Base-by-base conservation (phyloP, 345 rosid species). In the Eutrema japonicum region DNA sequence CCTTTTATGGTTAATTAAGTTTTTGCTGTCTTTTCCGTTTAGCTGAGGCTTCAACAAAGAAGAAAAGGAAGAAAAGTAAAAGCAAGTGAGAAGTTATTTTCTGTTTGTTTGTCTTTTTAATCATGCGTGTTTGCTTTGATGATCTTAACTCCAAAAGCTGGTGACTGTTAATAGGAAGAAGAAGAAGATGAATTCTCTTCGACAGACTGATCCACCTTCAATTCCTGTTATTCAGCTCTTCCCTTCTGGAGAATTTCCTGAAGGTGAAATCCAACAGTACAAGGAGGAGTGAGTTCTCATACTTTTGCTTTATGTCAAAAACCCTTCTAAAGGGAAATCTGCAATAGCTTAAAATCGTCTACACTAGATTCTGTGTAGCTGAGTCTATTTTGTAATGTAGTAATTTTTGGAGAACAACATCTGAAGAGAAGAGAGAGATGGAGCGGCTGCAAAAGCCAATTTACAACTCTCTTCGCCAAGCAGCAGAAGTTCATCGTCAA, bases 401-500 rank as follows among this genome's bases (percentile, higher is more conserved):
- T 83, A 95, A 92, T 78, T 49, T 92, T 50, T 95, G 99, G 98
- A 90, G 97, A 84, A 81, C 80, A 32, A 87, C 99, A 5, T 95
- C 99, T 53, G 98, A 92, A 78, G 99, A 95, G 87, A 94, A 94
- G 79, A 83, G 94, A 80, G 96, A 90, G 74, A 70, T 90, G 77
- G 96, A 95, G 82, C 91, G 94, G 57, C 84, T 85, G 61, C 82
- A 88, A 76, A 90, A 87, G 67, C 98, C 97, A 36, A 84, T 82
- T 13, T 88, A 95, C 64, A 92, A 86, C 82, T 90, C 97, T 37
- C 88, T 90, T 64, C 98, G 92, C 26, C 97, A 83, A 64, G 99
- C 97, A 30, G 99, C 99, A 18, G 99, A 92, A 87, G 97, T 92
- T 75, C 99, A 95, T 83, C 92, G 96, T 27, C 96, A 92, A 95